Base-by-base conservation (phyloP, 2,329 filamentous ascomycete genomes). In the Lasiodiplodia sp. region DNA sequence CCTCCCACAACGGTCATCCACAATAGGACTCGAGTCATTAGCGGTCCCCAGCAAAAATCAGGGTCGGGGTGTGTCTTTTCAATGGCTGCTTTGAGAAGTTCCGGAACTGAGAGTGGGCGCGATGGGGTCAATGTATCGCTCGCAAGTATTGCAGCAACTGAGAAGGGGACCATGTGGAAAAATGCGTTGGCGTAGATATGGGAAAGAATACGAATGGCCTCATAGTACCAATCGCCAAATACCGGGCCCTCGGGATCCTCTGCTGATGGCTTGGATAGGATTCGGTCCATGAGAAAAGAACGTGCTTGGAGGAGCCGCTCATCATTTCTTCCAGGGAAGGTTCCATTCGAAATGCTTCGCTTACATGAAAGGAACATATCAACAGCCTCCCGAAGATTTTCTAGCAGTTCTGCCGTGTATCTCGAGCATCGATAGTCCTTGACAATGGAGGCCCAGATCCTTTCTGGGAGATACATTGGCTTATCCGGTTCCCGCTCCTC, bases 351-450 rank as follows among this genome's bases (percentile, higher is more conserved):
- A 3, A 8, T 12, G 5, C 12, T 5, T n/a, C 16, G 10, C 14
- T 49, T 31, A n/a, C 12, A 18, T 10, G 58, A 49, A 16, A 63
- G 21, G 28, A 63, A 51, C 37, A 37, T n/a, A 2, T 44, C 58
- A 28, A 44, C 47, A 10, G 58, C 58, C 5, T 63, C 58, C 1
- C 40, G 58, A 21, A 63, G 40, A 28, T 63, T 18, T 8, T 34
- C 3, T 4, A 63, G n/a, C 21, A 63, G 58, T 25, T 63, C 58
- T 28, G 58, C 58, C 6, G 58, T 63, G 18, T 63, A 37, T 4
- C 21, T 63, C n/a, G 58, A 63, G 40, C 58, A 63, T 16, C 58
- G 25, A 28, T 63, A 63, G 58, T 63, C 58, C 25, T 63, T 63
- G 38, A 63, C 40, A 44, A 63, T 34, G 4, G 47, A 63, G 25